Evolutionary conservation across 2,329 filamentous ascomycete species (phyloP).

Genomic region (Rhynchosporium graminicola): DNA sequence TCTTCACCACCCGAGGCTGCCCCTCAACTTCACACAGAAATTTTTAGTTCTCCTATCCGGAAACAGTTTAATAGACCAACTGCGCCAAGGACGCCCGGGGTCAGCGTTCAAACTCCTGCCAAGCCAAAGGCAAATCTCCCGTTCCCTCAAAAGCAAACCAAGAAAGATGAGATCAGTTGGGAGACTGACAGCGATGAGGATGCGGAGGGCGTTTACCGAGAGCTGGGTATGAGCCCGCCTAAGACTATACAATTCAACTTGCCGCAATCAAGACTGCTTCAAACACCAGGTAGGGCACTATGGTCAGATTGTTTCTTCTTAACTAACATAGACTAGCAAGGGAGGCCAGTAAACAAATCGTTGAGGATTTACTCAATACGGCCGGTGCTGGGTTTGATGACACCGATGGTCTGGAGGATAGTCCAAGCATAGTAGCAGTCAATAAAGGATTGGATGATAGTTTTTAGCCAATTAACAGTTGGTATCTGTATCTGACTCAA

Average conservation of each 20-base stretch:
- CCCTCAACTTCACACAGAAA: slow-evolving; percentile 80
- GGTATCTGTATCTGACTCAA: too few species aligned
- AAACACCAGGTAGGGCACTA: slow-evolving; percentile 66
- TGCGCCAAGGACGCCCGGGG: slow-evolving; percentile 71
- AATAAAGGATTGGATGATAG: slow-evolving; percentile 63
- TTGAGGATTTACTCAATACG: slow-evolving; percentile 76
- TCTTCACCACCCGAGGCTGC: slow-evolving; percentile 78
- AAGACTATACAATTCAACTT: slow-evolving; percentile 90
- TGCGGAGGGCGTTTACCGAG: slow-evolving; percentile 57
- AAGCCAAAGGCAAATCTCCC: slow-evolving; percentile 53
- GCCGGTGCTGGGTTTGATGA: slow-evolving; percentile 70
- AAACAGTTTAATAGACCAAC: slow-evolving; percentile 38
- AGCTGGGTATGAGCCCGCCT: slow-evolving; percentile 77
- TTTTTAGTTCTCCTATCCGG: slow-evolving; percentile 76
- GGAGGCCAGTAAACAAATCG: slow-evolving; percentile 78
- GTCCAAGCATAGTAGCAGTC: slow-evolving; percentile 66
- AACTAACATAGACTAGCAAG: slow-evolving; percentile 54
- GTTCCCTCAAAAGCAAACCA: slow-evolving; percentile 42
- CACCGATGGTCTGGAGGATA: slow-evolving; percentile 54
- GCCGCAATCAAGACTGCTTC: slow-evolving; percentile 73
- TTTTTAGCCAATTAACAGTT: slow-evolving; percentile 38
- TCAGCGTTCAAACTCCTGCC: slow-evolving; percentile 81
- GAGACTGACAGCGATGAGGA: slow-evolving; percentile 67
- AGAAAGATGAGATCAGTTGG: slow-evolving; percentile 65
- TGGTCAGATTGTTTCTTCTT: not conserved